phyloP scores from a whole-genome alignment of 495 filamentous ascomycete species.

The Penicillium mononematosum region DNA sequence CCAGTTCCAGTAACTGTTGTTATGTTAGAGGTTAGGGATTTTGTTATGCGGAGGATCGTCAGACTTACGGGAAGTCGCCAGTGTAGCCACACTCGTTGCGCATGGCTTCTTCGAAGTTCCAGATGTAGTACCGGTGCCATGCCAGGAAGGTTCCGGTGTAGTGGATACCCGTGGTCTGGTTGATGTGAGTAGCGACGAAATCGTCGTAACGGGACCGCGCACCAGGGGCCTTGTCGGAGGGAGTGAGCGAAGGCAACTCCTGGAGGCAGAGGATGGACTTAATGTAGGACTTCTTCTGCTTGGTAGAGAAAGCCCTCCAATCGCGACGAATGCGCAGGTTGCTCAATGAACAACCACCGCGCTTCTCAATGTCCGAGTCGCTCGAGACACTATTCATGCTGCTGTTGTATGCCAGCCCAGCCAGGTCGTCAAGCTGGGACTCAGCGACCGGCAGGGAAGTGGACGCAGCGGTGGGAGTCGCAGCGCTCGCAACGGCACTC shows the following conservation, averaged over 20 bases:
- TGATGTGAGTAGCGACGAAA: conserved; percentile 67
- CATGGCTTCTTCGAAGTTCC: conserved; percentile 64
- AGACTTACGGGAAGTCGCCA: conserved; percentile 40
- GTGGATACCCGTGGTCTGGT: conserved; percentile 61
- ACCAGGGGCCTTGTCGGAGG: conserved; percentile 42
- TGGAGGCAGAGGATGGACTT: conserved; percentile 64
- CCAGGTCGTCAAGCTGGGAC: conserved; percentile 21
- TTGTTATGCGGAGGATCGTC: background rate
- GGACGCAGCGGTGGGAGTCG: conserved; percentile 19
- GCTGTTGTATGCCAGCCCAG: conserved; percentile 18
- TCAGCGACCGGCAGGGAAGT: conserved; percentile 21
- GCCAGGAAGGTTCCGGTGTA: conserved; percentile 63
- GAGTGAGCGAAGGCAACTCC: conserved; percentile 46
- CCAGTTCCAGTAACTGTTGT: conserved; percentile 64
- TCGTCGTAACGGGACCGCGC: conserved; percentile 65
- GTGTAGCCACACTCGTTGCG: conserved; percentile 69
- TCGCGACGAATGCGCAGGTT: conserved; percentile 50
- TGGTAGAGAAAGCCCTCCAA: conserved; percentile 36
- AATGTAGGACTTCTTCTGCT: conserved; percentile 58
- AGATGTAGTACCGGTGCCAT: conserved; percentile 71
- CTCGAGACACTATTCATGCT: conserved; percentile 14
- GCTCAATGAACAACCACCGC: conserved; percentile 48
- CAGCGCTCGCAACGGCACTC: background rate
- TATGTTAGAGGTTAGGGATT: background rate
- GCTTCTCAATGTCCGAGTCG: conserved; percentile 26